These are phyloP conservation scores for Rhodotorula sp. DNA, from an alignment of 1,284 basidiomycete genomes.

Conservation along the genomic window DNA sequence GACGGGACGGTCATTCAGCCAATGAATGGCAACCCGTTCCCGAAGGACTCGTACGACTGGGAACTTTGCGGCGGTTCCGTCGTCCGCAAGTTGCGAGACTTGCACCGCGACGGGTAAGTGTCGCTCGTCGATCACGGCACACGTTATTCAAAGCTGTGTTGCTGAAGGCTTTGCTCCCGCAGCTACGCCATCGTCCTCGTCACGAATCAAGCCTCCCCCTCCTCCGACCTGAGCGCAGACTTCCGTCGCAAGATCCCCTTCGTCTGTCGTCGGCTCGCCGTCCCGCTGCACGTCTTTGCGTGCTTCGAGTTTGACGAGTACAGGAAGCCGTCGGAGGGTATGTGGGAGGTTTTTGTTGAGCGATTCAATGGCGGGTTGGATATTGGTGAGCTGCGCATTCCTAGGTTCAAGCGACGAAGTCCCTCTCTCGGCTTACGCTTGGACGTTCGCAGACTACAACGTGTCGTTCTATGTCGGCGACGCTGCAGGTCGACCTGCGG, in stretches of 20 bases:
- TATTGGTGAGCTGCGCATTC: constrained; percentile 58
- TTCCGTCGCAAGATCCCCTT: constrained; percentile 73
- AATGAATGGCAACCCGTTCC: constrained; percentile 54
- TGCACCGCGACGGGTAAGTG: constrained; percentile 52
- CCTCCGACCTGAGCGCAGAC: constrained; percentile 50
- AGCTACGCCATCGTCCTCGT: constrained; percentile 70
- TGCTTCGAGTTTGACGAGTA: constrained; percentile 64
- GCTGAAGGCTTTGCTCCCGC: not conserved
- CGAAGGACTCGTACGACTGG: constrained; percentile 58
- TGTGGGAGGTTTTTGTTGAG: constrained; percentile 70
- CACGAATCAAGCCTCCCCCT: constrained; percentile 61
- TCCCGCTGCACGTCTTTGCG: constrained; percentile 77
- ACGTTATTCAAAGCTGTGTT: too few species aligned
- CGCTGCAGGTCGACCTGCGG: constrained; percentile 69
- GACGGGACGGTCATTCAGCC: constrained; percentile 82
- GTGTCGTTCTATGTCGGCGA: constrained; percentile 81
- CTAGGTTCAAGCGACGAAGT: not conserved
- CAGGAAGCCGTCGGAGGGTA: constrained; percentile 83
- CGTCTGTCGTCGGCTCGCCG: constrained; percentile 64
- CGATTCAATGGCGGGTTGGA: constrained; percentile 60
- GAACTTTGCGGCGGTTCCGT: constrained; percentile 64
- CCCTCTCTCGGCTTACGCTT: too few species aligned
- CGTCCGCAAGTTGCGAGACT: constrained; percentile 61
- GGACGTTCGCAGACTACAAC: constrained; percentile 58
- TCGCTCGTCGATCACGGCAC: not conserved